These are phyloP conservation scores for Pseudopithomyces chartarum DNA, from an alignment of 2,329 filamentous ascomycete genomes.

Conservation along the genomic window DNA sequence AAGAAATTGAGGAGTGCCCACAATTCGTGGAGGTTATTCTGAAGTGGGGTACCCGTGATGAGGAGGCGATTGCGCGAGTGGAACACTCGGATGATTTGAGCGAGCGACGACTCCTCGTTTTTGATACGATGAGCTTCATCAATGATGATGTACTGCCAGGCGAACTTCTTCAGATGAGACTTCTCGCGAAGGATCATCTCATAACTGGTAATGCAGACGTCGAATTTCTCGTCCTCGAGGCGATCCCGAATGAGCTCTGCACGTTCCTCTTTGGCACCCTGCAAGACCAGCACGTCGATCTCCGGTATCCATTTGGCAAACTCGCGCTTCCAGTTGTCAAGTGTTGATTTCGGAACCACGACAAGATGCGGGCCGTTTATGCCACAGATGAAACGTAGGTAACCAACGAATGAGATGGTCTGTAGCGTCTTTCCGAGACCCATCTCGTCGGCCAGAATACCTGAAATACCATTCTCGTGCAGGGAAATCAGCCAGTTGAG, in stretches of 20 bases:
- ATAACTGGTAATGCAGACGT: constrained; percentile 97
- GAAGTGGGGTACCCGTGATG: constrained; percentile 94
- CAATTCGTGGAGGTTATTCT: constrained; percentile 97
- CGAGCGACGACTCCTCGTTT: constrained; percentile 96
- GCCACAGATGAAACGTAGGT: constrained; percentile 86
- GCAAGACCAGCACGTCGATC: constrained; percentile 89
- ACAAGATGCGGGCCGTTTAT: constrained; percentile 92
- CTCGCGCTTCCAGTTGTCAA: constrained; percentile 98
- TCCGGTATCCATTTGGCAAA: constrained; percentile 95
- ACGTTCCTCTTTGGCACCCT: constrained; percentile 94
- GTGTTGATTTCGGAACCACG: constrained; percentile 91
- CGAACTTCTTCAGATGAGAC: constrained; percentile 92
- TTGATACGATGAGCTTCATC: constrained; percentile 99
- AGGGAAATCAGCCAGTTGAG: constrained; percentile 98
- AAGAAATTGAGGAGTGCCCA: constrained; percentile 98
- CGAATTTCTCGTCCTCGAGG: constrained; percentile 92
- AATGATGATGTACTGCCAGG: constrained; percentile 99
- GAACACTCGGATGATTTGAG: constrained; percentile 95
- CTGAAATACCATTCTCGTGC: constrained; percentile 98
- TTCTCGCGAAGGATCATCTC: constrained; percentile 99
- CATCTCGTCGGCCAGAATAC: constrained; percentile 98
- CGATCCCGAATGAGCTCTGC: constrained; percentile 86
- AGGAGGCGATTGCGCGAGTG: constrained; percentile 92
- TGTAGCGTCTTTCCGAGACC: constrained; percentile 96
- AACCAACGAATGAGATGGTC: constrained; percentile 95